Percentiles rank a stretch among this genome's conserved stretches.
These are phyloP conservation scores for Bruguiera gymnorhiza DNA, from an alignment of 345 rosid genomes.

Conservation along the genomic window DNA sequence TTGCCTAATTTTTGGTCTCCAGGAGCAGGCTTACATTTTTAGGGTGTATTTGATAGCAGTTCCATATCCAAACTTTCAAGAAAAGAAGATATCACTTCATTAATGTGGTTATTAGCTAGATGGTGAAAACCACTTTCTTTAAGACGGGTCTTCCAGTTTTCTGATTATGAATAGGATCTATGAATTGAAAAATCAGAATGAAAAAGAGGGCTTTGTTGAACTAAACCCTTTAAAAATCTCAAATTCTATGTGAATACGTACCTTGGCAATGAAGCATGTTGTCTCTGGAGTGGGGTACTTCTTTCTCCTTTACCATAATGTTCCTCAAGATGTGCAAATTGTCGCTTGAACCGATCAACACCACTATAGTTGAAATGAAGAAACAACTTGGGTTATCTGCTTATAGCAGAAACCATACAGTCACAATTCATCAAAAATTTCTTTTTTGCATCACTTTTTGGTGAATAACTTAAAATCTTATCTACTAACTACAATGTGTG, in stretches of 20 bases:
- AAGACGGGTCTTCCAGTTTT: too few relatives aligned
- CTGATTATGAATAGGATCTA: background rate
- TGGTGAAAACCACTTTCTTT: too few relatives aligned
- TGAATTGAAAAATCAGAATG: background rate
- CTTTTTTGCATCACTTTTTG: background rate
- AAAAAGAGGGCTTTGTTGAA: background rate
- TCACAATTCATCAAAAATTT: background rate
- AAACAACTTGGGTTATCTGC: background rate
- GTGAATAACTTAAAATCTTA: too few relatives aligned
- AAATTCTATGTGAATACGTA: slow-evolving; percentile 20
- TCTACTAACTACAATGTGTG: too few relatives aligned
- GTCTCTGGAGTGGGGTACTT: slow-evolving; percentile 74
- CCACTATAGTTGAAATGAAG: slow-evolving; percentile 51
- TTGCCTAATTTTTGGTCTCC: slow-evolving; percentile 5
- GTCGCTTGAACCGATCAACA: slow-evolving; percentile 96
- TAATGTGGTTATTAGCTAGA: too few relatives aligned
- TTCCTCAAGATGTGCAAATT: slow-evolving; percentile 97
- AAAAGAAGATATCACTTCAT: too few relatives aligned
- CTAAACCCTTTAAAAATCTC: background rate
- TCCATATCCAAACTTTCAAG: too few relatives aligned
- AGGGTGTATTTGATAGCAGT: too few relatives aligned
- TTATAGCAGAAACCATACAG: background rate
- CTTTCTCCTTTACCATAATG: slow-evolving; percentile 76
- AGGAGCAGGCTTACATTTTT: background rate
- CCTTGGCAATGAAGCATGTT: slow-evolving; percentile 97